phyloP scores from a whole-genome alignment of 768 basidiomycete species.

The Boletus subcaerulescens region DNA sequence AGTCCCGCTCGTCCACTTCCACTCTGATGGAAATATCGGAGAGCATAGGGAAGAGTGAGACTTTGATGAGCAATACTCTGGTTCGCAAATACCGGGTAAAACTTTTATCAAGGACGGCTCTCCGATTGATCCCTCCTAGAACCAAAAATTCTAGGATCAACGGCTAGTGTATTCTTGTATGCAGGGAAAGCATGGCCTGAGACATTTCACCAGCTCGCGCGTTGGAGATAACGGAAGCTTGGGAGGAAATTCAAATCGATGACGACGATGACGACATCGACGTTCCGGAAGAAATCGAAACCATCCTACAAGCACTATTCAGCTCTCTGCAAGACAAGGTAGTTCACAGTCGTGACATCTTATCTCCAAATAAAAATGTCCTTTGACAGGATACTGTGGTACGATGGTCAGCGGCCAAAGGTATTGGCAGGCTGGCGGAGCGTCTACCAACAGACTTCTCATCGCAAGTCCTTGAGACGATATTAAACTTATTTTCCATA shows the following conservation, averaged over 20 bases:
- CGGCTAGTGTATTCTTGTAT: slow-evolving; percentile 33
- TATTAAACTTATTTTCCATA: slow-evolving; percentile 72
- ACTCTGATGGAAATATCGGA: slow-evolving; percentile 46
- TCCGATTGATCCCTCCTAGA: slow-evolving; percentile 57
- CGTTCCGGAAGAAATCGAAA: slow-evolving; percentile 77
- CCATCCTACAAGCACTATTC: slow-evolving; percentile 69
- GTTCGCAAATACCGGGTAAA: slow-evolving; percentile 70
- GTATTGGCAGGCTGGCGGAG: slow-evolving; percentile 79
- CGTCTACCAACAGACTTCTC: slow-evolving; percentile 74
- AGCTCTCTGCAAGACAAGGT: slow-evolving; percentile 80
- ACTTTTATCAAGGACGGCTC: slow-evolving; percentile 59
- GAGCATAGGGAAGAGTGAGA: slow-evolving; percentile 38
- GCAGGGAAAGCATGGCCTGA: slow-evolving; percentile 26
- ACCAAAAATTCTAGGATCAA: slow-evolving; percentile 36
- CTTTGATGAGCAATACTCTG: slow-evolving; percentile 55
- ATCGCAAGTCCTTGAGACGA: slow-evolving; percentile 77
- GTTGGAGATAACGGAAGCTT: slow-evolving; percentile 17
- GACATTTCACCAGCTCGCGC: slow-evolving; percentile 22
- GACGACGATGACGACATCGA: slow-evolving; percentile 49
- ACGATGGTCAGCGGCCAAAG: slow-evolving; percentile 93
- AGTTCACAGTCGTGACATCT: slow-evolving; percentile 1
- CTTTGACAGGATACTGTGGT: slow-evolving; percentile 81
- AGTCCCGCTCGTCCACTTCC: slow-evolving; percentile 43
- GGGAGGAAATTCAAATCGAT: slow-evolving; percentile 9
- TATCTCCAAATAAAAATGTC: background rate